These are phyloP conservation scores for Chromosphaera perkinsii DNA, from an alignment of 208 protist species.

Conservation along the genomic window DNA sequence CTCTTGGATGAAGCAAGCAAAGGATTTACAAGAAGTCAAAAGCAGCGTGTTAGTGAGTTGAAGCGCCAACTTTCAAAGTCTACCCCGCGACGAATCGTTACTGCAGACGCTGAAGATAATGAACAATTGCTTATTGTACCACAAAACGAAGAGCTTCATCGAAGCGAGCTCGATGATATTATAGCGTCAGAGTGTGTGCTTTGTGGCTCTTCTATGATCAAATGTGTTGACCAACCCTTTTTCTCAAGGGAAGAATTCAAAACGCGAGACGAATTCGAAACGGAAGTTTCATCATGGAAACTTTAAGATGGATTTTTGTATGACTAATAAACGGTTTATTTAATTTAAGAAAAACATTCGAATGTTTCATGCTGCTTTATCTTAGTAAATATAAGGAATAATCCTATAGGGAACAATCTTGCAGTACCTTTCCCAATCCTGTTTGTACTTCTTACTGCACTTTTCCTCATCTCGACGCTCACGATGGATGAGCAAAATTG, in stretches of 20 bases:
- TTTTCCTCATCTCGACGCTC: conserved; percentile 79
- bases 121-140: no score
- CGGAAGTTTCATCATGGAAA: no score
- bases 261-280: no score
- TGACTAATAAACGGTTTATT: no score
- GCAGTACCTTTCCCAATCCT: conserved; percentile 85
- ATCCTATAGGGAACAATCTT: conserved; percentile 80
- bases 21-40: background rate
- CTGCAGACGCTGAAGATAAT: no score
- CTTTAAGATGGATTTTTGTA: no score
- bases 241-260: conserved; percentile 31
- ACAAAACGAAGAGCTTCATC: background rate
- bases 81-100: no score
- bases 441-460: conserved; percentile 81
- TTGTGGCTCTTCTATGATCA: conserved; percentile 39
- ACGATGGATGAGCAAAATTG: conserved; percentile 79
- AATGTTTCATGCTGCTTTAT: no score
- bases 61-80: background rate
- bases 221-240: conserved; percentile 33
- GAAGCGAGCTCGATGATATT: conserved; percentile 33
- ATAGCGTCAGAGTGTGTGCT: conserved; percentile 34
- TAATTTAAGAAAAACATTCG: no score
- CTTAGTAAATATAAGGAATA: conserved; percentile 86
- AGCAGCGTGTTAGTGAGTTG: background rate
- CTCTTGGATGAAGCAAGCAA: conserved; percentile 37